A percentile compares a stretch with the other conserved stretches of the same genome.
phyloP scores from a whole-genome alignment of 108 stramenopile genomes.

The Ochromonas danica region DNA sequence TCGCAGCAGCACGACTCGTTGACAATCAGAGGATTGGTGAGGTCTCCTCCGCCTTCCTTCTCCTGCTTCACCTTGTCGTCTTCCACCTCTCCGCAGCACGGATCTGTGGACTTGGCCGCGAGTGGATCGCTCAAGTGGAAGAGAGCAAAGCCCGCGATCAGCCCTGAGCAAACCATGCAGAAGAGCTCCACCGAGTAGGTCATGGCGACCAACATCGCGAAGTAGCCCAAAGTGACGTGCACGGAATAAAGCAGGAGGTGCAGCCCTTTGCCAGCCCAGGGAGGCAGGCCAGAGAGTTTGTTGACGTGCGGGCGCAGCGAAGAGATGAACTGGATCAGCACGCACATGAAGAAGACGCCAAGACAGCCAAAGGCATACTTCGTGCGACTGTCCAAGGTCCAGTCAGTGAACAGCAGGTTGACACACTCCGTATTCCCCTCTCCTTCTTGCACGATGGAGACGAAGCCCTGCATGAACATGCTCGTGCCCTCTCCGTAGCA shows the following conservation, averaged over 20 bases:
- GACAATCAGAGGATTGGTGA: no score
- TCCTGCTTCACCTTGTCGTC: neutral
- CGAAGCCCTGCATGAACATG: slow-evolving; percentile 47
- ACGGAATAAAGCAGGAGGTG: slow-evolving; percentile 58
- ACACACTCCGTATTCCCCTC: slow-evolving; percentile 53
- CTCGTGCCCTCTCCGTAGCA: slow-evolving; percentile 31
- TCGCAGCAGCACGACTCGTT: no score
- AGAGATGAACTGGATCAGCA: neutral
- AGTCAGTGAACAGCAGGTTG: slow-evolving; percentile 66
- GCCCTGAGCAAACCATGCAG: slow-evolving; percentile 60
- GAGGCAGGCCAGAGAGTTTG: neutral
- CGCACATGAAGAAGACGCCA: slow-evolving; percentile 11
- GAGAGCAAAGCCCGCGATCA: slow-evolving; percentile 66
- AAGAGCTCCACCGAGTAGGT: slow-evolving; percentile 71
- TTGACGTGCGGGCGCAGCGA: neutral
- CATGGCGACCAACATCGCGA: slow-evolving; percentile 77
- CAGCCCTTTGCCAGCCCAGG: neutral
- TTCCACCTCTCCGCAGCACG: slow-evolving; percentile 2
- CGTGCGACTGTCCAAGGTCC: slow-evolving; percentile 60
- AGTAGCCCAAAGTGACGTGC: slow-evolving; percentile 73
- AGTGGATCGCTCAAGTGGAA: slow-evolving; percentile 45
- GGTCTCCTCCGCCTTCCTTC: neutral
- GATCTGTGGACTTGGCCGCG: slow-evolving; percentile 20
- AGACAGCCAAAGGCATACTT: slow-evolving; percentile 32
- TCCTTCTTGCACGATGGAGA: neutral